Evolutionary conservation across 331 rosid genomes (phyloP).

Genomic region (Quercus lobata): DNA sequence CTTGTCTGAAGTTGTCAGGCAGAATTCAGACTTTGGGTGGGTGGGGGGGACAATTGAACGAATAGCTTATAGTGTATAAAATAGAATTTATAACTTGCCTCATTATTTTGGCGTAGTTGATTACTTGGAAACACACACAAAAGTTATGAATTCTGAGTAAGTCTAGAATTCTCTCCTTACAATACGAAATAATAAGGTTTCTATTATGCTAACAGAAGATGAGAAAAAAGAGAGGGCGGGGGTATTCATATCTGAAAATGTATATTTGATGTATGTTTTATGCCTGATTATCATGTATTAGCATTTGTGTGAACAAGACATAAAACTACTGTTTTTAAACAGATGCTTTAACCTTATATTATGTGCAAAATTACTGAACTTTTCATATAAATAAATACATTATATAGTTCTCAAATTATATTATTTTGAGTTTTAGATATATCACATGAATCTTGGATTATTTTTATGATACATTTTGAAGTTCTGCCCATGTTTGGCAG

Average conservation of each 20-base stretch:
- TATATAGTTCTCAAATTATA: background rate
- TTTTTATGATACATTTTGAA: background rate
- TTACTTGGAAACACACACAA: background rate
- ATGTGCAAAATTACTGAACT: background rate
- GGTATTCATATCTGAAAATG: background rate
- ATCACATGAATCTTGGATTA: background rate
- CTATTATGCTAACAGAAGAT: background rate
- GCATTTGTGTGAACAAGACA: background rate
- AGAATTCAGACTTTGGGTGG: background rate
- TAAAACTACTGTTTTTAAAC: background rate
- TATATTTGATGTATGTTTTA: background rate
- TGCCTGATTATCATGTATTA: background rate
- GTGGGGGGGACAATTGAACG: background rate
- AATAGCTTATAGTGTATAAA: background rate
- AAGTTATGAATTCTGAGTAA: background rate
- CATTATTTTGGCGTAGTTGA: background rate
- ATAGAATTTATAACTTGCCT: background rate
- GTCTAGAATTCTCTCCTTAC: background rate
- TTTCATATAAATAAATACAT: too few species aligned
- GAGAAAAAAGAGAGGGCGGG: too few species aligned
- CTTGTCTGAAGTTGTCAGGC: background rate
- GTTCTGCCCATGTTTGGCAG: constrained; percentile 39
- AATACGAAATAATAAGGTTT: background rate
- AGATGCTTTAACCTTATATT: background rate
- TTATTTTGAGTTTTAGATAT: background rate